A percentile compares a stretch with the other conserved stretches of the same genome.
Conservation (phyloP, 1,284 basidiomycete genomes). For the Pyrrhoderma noxium region DNA sequence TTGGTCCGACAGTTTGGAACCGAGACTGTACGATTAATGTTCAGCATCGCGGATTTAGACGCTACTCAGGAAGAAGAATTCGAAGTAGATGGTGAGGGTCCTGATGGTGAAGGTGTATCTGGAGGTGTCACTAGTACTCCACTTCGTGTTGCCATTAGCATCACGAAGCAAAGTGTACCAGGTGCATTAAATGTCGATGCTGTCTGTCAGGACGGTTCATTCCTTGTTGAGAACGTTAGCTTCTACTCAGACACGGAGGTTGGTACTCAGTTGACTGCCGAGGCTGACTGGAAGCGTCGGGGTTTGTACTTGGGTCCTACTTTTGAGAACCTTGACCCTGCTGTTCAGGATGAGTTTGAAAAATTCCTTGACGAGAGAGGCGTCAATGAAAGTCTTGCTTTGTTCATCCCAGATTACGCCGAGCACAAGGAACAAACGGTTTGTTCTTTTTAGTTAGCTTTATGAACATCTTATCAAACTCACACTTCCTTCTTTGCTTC, state of each 20-base stretch:
- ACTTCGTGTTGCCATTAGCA: constrained; percentile 70
- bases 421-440: constrained; percentile 90
- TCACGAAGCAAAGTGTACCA: constrained; percentile 61
- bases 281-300: constrained; percentile 90
- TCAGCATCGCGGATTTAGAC: constrained; percentile 77
- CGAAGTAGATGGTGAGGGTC: constrained; percentile 38
- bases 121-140: constrained; percentile 42
- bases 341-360: constrained; percentile 83
- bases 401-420: constrained; percentile 80
- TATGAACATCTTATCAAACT: no score
- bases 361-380: constrained; percentile 82
- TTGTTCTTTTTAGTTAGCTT: constrained; percentile 20
- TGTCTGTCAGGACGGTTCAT: constrained; percentile 76
- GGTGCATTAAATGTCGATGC: constrained; percentile 79
- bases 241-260: constrained; percentile 73
- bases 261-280: constrained; percentile 75
- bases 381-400: constrained; percentile 72
- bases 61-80: constrained; percentile 26
- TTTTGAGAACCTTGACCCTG: constrained; percentile 88
- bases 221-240: constrained; percentile 85
- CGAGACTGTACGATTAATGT: constrained; percentile 80
- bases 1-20: constrained; percentile 84
- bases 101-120: constrained; percentile 33
- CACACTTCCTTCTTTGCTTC: constrained; percentile 7
- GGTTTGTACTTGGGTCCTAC: constrained; percentile 90